Evolutionary conservation across 2,329 filamentous ascomycete genomes (phyloP), one percentile per base, ranked within the genome.

Genomic region (Coniochaeta pulveracea): DNA sequence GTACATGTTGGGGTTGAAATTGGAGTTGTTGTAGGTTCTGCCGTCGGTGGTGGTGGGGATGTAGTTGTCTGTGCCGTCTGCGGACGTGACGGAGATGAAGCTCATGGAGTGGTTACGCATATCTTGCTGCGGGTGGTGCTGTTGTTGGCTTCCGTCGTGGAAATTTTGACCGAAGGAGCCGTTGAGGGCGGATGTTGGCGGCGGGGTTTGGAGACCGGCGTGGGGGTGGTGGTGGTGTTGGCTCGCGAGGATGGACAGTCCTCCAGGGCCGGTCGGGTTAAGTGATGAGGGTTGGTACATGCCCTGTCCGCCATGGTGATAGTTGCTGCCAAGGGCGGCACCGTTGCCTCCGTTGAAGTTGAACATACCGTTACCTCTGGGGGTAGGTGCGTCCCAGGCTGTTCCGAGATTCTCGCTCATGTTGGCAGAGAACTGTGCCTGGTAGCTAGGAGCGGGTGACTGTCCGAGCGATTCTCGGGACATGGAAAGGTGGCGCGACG

Each of bases 341-440:
- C 2, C 34, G 38, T 8, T 43, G 24, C 34, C 44, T 41, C 14
- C 36, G 35, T 37, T 40, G 37, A 28, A 30, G 29, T 28, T 39
- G 45, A 34, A 37, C 21, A 25, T 41, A 33, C 33, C 42, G 22
- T 40, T 44, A 39, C 14, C 38, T 38, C 1, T 44, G 42, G 32
- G 46, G 17, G 23, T 43, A 10, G 31, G n/a, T 6, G 57, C 51
- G 11, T 66, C 60, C 61, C 69, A 73, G 4, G 60, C 51, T 4
- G 60, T 51, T 47, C 56, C 60, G 38, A 75, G 66, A 35, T 69
- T 69, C 52, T 77, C 72, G 37, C 62, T 69, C 69, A 75, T 75
- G 22, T 58, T 57, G 0, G 69, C 64, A 27, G 60, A 60, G 36
- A 72, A 49, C 38, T 72, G 68, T 43, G 74, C 67, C 41, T 62